These are phyloP conservation scores for Solanum appendiculatum DNA, from an alignment of 257 asterid species.

Conservation along the genomic window DNA sequence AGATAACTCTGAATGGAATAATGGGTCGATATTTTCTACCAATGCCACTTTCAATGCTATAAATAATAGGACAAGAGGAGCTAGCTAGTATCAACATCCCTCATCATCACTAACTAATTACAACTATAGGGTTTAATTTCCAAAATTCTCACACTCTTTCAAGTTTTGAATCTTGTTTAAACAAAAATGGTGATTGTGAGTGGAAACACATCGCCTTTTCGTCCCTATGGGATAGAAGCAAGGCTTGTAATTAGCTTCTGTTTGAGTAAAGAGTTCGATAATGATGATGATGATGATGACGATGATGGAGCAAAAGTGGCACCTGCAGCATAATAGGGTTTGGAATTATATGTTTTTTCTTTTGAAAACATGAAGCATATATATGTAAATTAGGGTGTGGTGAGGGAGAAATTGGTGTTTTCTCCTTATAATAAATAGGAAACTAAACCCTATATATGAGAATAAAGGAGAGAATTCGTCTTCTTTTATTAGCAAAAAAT, in stretches of 20 bases:
- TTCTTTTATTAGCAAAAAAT: background rate
- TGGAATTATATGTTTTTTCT: background rate
- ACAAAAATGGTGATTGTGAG: background rate
- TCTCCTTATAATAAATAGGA: background rate
- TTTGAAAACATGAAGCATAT: background rate
- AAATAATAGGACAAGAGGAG: background rate
- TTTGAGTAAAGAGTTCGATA: background rate
- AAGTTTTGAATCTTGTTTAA: background rate
- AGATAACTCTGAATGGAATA: background rate
- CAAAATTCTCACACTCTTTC: background rate
- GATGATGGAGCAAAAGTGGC: constrained; percentile 15
- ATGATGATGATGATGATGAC: constrained; percentile 6
- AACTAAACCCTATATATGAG: background rate
- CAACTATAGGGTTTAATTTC: background rate
- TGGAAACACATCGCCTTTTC: background rate
- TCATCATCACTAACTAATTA: background rate
- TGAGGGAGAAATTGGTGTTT: background rate
- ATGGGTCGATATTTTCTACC: background rate
- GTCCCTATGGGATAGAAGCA: background rate
- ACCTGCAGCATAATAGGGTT: constrained; percentile 10
- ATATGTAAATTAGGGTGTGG: background rate
- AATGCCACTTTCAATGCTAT: background rate
- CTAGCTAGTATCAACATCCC: background rate
- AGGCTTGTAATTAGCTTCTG: background rate
- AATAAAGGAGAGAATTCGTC: background rate